Conservation (phyloP, 2,329 filamentous ascomycete species). For the Pseudogymnoascus sp. region DNA sequence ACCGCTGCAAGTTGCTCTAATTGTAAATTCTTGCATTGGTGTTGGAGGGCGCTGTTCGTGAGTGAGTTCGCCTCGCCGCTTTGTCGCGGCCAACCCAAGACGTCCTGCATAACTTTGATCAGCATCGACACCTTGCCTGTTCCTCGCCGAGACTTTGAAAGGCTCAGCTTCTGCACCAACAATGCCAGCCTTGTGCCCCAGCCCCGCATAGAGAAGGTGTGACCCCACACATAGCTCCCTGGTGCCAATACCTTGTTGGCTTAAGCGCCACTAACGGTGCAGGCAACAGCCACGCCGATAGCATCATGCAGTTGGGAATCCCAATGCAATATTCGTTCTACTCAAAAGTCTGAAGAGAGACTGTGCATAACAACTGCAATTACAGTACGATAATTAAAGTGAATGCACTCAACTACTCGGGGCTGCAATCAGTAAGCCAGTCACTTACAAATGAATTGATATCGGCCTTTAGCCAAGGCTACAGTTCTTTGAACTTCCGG, state of each 20-base stretch:
- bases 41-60: neutral
- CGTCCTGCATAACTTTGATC: neutral
- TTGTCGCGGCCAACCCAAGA: neutral
- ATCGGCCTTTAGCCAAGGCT: no score
- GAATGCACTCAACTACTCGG: no score
- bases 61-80: neutral
- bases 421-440: no score
- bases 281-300: neutral
- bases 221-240: neutral
- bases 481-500: no score
- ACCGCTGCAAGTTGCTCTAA: neutral
- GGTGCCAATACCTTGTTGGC: neutral
- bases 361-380: no score
- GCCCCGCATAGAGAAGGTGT: neutral
- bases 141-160: neutral
- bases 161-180: neutral
- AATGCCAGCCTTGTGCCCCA: neutral
- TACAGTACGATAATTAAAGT: no score
- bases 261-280: neutral
- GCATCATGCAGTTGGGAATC: neutral
- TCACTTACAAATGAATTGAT: no score
- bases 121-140: neutral
- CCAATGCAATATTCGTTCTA: neutral
- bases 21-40: neutral
- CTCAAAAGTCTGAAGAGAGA: no score